These are phyloP conservation scores for Aureobasidium melanogenum DNA, from an alignment of 2,329 filamentous ascomycete species.

Conservation along the genomic window DNA sequence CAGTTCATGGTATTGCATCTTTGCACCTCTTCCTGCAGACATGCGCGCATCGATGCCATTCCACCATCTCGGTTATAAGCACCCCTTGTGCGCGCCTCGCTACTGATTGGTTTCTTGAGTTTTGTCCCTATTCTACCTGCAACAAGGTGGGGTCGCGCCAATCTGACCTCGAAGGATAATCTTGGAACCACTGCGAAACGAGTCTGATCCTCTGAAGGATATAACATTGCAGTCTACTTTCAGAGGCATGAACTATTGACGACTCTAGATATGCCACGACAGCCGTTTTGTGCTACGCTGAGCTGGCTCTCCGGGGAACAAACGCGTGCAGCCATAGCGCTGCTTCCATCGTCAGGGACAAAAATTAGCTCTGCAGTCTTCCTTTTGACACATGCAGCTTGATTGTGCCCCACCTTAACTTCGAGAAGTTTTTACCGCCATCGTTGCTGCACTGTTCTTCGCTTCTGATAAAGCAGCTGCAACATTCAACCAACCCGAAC, in stretches of 20 bases:
- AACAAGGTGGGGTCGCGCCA: conserved; percentile 1
- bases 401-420: background rate
- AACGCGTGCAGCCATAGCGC: conserved; percentile 5
- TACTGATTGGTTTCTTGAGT: background rate
- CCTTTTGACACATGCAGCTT: conserved; percentile 6
- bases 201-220: background rate
- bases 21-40: background rate
- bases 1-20: background rate
- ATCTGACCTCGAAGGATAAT: background rate
- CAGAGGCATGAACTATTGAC: background rate
- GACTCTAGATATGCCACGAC: conserved; percentile 7
- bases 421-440: background rate
- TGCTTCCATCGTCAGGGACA: background rate
- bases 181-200: background rate
- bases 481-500: background rate
- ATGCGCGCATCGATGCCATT: background rate
- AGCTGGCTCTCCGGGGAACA: conserved; percentile 1
- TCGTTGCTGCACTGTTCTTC: background rate
- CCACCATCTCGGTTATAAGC: background rate
- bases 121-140: background rate
- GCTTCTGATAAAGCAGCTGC: background rate
- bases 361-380: conserved; percentile 4
- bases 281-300: background rate
- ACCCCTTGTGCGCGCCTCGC: background rate
- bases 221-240: background rate